Evolutionary conservation across 2,329 filamentous ascomycete genomes (phyloP), one percentile per base, ranked within the genome.

Genomic region (Cytospora chrysosperma): DNA sequence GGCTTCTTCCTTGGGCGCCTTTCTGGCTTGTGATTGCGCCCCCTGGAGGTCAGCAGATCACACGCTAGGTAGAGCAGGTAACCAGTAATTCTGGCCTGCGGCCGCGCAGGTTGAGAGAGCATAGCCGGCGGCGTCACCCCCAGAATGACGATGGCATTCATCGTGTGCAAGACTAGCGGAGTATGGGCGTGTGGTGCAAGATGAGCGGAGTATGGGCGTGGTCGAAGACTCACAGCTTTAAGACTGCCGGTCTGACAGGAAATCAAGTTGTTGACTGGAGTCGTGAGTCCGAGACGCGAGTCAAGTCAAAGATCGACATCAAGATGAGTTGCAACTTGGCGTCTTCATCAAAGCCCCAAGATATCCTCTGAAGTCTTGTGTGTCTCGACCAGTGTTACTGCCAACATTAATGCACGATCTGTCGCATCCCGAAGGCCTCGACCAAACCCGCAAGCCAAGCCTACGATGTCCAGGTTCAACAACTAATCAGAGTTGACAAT

Each of bases 1-100:
- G 19, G 40, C 19, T 21, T 21, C 7, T 6, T 21, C 17, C 19
- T 10, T 47, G 43, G 43, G 43, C 59, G 59, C n/a, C n/a, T n/a
- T n/a, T 55, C 59, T 55, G 37, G 59, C 59, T 61, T 61, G 59
- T 61, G 59, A 61, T 61, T 49, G 27, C 54, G 51, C 15, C 49
- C n/a, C 28, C 37, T 49, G 50, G 37, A 55, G 51, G 27, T 61
- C 30, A 47, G 50, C 53, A 21, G 49, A 12, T 24, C 30, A 21
- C 37, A 8, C 53, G 28, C 28, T 30, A 30, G 28, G 19, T 43
- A n/a, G n/a, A n/a, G n/a, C n/a, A n/a, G n/a, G n/a, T n/a, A n/a
- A n/a, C 19, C 40, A 13, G 12, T 34, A 13, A 15, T 15, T 34
- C 6, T 34, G 13, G 37, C 37, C 37, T 40, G 17, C 37, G 37